phyloP scores from a whole-genome alignment of 164 flowering plant species.

The Taxillus chinensis region DNA sequence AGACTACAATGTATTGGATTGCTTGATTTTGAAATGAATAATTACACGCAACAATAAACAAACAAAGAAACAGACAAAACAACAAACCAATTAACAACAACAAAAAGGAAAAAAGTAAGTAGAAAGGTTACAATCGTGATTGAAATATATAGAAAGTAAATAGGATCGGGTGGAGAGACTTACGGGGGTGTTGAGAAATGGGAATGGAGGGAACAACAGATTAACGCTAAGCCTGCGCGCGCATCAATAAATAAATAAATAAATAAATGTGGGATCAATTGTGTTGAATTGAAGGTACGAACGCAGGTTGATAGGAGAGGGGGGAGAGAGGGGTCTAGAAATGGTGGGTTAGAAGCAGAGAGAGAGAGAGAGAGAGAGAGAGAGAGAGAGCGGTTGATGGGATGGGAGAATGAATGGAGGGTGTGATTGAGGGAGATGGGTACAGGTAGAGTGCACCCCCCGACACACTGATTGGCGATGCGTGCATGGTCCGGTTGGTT shows the following conservation, averaged over 20 bases:
- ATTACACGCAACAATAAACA: too few species aligned
- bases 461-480: too few species aligned
- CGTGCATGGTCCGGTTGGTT: too few species aligned
- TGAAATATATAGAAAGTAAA: background rate
- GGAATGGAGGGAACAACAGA: background rate
- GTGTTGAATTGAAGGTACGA: background rate
- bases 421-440: background rate
- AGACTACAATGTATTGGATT: too few species aligned
- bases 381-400: background rate
- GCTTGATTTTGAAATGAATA: too few species aligned
- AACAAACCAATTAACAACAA: too few species aligned
- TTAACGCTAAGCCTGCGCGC: background rate
- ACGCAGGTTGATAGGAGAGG: background rate
- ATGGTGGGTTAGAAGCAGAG: constrained; percentile 7
- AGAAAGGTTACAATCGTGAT: too few species aligned
- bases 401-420: background rate
- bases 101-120: too few species aligned
- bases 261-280: too few species aligned
- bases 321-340: constrained; percentile 5
- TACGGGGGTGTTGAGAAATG: background rate
- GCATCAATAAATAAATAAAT: too few species aligned
- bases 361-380: background rate
- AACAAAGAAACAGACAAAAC: too few species aligned
- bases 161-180: background rate
- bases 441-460: too few species aligned